Base-by-base conservation (phyloP, 139 green algal genomes). In the Picochlorum sp. region DNA sequence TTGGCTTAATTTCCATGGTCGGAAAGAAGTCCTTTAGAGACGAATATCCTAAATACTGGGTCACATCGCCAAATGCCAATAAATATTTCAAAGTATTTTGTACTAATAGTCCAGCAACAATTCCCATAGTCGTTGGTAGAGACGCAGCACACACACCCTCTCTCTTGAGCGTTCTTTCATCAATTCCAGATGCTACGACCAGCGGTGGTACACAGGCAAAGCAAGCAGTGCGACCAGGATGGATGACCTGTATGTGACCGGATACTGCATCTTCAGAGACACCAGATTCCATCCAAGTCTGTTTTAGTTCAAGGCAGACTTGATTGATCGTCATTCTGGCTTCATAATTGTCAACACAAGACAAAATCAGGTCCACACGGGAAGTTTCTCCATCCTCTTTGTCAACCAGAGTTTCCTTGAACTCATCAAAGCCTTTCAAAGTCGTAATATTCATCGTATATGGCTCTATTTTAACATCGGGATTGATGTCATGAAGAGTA, bases 271-370 rank as follows among this genome's bases (percentile, higher is more conserved):
- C 91, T 64, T 98, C 91, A 22, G 80, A 92, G 44, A 98, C 91
- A 3, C 91, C 89, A 8, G 70, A 87, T 72, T 98, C 91, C 86
- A 98, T 95, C 91, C 91, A 98, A 0, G 61, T 76, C 73, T 97
- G 91, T 20, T 71, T 43, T 28, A 98, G 75, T 78, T 98, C 90
- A 26, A 98, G 74, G 75, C 86, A 96, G 39, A 91, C 85, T 80
- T 94, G 72, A 72, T 98, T 98, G 79, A 98, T 92, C 14, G 86
- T 89, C 77, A 98, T 95, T 39, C 91, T 81, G 3, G 91, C 91
- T 65, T 97, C 92, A 66, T 98, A 98, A 85, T 98, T 98, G 78
- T 98, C 91, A 35, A 98, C 91, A 57, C 91, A 98, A 37, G 64
- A 81, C 29, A 98, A 83, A 43, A 98, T 78, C 43, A 98, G 72